Evolutionary conservation across 768 basidiomycete genomes (phyloP).

Genomic region (Mycena indigotica): DNA sequence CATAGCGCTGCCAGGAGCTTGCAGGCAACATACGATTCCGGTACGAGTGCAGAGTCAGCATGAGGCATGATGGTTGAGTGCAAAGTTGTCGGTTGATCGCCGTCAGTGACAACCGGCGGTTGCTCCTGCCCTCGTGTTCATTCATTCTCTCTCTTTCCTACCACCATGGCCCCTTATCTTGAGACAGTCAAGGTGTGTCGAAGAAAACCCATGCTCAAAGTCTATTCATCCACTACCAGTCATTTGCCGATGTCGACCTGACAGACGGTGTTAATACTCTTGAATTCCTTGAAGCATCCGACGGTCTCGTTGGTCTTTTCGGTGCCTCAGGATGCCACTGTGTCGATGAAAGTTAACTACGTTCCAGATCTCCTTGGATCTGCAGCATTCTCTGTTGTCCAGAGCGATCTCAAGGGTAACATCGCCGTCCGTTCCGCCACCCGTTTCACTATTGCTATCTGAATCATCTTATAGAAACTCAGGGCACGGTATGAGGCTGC

Average conservation of each 20-base stretch:
- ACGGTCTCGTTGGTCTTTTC: conserved; percentile 88
- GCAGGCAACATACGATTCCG: conserved; percentile 42
- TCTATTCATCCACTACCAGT: conserved; percentile 48
- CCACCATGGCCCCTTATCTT: conserved; percentile 73
- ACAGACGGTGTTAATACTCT: conserved; percentile 90
- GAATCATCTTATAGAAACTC: conserved; percentile 71
- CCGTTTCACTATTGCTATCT: conserved; percentile 5
- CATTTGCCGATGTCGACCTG: conserved; percentile 89
- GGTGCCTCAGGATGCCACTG: too few species aligned
- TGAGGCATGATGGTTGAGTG: conserved; percentile 64
- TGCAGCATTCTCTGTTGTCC: conserved; percentile 79
- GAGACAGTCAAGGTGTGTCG: conserved; percentile 62
- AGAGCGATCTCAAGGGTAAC: conserved; percentile 88
- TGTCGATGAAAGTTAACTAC: background rate
- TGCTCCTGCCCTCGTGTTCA: conserved; percentile 14
- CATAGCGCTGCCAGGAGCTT: background rate
- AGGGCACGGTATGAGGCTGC: conserved; percentile 72
- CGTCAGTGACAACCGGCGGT: background rate
- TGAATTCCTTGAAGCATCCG: conserved; percentile 83
- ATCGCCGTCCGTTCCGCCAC: conserved; percentile 65
- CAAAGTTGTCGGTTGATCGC: background rate
- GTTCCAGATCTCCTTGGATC: conserved; percentile 80
- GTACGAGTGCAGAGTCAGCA: conserved; percentile 77
- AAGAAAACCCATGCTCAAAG: background rate
- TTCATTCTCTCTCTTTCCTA: conserved; percentile 21